These are phyloP conservation scores for Monosporascus sp. DNA, from an alignment of 2,329 filamentous ascomycete genomes.

Conservation along the genomic window DNA sequence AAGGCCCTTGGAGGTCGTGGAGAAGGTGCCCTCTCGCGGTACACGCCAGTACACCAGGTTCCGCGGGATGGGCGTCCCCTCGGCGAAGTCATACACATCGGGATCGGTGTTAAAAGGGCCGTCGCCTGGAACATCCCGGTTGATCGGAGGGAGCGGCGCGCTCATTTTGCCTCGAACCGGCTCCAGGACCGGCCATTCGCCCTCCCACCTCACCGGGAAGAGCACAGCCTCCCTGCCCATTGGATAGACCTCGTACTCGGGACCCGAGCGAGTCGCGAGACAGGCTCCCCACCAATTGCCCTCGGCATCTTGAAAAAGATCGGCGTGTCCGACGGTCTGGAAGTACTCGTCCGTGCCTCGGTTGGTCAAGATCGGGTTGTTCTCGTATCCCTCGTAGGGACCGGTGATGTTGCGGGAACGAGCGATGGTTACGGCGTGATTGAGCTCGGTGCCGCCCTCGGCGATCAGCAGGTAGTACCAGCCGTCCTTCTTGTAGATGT, in stretches of 20 bases:
- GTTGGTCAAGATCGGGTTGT: constrained; percentile 42
- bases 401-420: constrained; percentile 33
- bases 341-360: constrained; percentile 32
- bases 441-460: constrained; percentile 39
- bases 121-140: constrained; percentile 28
- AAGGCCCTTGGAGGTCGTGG: constrained; percentile 14
- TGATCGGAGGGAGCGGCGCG: constrained; percentile 33
- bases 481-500: constrained; percentile 37
- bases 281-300: constrained; percentile 50
- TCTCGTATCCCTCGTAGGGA: constrained; percentile 34
- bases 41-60: constrained; percentile 29
- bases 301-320: constrained; percentile 36
- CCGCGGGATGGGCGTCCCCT: constrained; percentile 16
- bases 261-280: constrained; percentile 39
- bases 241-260: constrained; percentile 36
- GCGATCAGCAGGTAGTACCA: constrained; percentile 46
- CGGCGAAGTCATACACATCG: constrained; percentile 15
- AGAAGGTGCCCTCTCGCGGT: constrained; percentile 19
- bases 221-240: constrained; percentile 50
- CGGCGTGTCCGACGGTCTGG: constrained; percentile 38
- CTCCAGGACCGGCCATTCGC: constrained; percentile 41
- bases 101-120: constrained; percentile 19
- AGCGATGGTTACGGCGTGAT: constrained; percentile 38
- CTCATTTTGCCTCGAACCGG: constrained; percentile 39
- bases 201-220: constrained; percentile 39